Base-by-base conservation (phyloP, 2,329 filamentous ascomycete genomes). In the Lithohypha guttulata region DNA sequence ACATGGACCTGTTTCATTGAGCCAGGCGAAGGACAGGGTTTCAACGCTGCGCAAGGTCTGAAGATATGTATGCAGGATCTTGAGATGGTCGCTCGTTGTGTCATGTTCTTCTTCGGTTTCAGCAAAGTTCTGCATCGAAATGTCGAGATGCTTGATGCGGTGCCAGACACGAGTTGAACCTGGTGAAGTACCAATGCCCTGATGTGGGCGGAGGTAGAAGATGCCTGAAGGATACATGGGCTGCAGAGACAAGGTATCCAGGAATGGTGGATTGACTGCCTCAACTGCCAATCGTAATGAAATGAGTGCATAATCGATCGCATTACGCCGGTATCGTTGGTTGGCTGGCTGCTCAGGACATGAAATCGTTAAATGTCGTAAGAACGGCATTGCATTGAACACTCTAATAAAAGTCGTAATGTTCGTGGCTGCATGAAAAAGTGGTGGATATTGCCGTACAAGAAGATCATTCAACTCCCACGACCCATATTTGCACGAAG, bases 341-440 rank as follows among this genome's bases (percentile, higher is more conserved):
- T 70, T 64, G 11, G 76, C 66, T 43, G 77, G 68, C 58, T 86
- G 81, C 25, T 77, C 80, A 4, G 83, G 82, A 50, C 84, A 91
- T 44, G 75, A 77, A 55, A 93, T 72, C 34, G 74, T 80, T 43
- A 94, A 67, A 56, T 89, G 82, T 31, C 74, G 68, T 52, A 94
- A 65, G 51, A 79, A 81, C 42, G 74, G 64, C 53, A 93, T 59
- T 46, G 77, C 66, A 23, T 71, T 72, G 55, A 93, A 68, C 34
- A 82, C 82, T 47, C 77, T 71, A 51, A 89, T 78, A 63, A 94
- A 93, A 26, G 83, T 82, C 4, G 82, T 75, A 5, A 93, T 80
- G 55, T 94, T 91, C 44, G 84, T 89, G 6, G 86, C 83, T 5
- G 85, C 83, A 55, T 94, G 86, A 62, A 93, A 93, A 2, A 93